These are phyloP conservation scores for Podila horticola DNA, from an alignment of 192 early-diverging fungal genomes.

Conservation along the genomic window DNA sequence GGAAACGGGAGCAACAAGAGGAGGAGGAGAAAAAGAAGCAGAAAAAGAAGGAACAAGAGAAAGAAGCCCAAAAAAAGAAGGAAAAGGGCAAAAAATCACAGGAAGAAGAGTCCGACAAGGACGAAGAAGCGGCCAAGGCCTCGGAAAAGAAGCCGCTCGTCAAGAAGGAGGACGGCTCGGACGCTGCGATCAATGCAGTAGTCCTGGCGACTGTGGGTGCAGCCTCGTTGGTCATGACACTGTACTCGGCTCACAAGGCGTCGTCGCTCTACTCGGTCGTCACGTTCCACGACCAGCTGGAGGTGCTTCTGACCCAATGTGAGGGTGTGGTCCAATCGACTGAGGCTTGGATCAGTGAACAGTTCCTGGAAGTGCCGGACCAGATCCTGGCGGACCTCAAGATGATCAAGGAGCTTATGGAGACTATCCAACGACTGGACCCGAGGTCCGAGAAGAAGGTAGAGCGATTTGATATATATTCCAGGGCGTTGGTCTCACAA, in stretches of 20 bases:
- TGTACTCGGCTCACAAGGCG: slow-evolving; percentile 59
- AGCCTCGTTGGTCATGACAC: slow-evolving; percentile 52
- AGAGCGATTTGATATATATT: no score
- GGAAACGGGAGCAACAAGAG: slow-evolving; percentile 10
- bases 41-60: slow-evolving; percentile 9
- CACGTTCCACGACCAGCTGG: slow-evolving; percentile 59
- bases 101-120: background rate
- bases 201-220: slow-evolving; percentile 47
- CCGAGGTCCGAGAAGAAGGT: slow-evolving; percentile 56
- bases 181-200: background rate
- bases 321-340: slow-evolving; percentile 53
- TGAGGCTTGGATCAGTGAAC: slow-evolving; percentile 60
- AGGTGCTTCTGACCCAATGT: slow-evolving; percentile 54
- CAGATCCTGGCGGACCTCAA: slow-evolving; percentile 46
- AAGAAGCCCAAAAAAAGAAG: slow-evolving; percentile 12
- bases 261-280: slow-evolving; percentile 53
- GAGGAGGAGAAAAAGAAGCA: slow-evolving; percentile 9
- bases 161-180: background rate
- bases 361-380: slow-evolving; percentile 51
- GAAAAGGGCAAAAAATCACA: slow-evolving; percentile 1
- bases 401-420: slow-evolving; percentile 52
- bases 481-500: no score
- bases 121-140: slow-evolving; percentile 5
- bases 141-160: slow-evolving; percentile 12
- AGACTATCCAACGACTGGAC: slow-evolving; percentile 53